These are phyloP conservation scores for Lantana camara DNA, from an alignment of 257 asterid species.

Conservation along the genomic window DNA sequence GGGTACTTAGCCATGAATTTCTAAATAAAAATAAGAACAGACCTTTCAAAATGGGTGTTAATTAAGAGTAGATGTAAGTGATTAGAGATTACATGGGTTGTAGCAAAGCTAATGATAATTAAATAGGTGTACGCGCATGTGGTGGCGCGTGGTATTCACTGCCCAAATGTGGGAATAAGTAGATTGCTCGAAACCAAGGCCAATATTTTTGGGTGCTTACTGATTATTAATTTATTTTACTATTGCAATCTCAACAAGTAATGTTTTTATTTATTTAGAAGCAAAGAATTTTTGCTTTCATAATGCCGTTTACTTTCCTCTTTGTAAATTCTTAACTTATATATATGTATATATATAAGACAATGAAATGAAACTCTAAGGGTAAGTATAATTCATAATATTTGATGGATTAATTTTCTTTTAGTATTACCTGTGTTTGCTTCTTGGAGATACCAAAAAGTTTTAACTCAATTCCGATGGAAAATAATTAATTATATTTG, in stretches of 20 bases:
- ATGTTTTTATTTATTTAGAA: conserved; percentile 18
- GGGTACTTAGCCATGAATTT: too few relatives aligned
- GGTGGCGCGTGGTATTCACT: conserved; percentile 42
- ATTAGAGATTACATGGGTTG: conserved; percentile 28
- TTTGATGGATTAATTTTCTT: too few relatives aligned
- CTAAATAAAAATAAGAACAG: conserved; percentile 40
- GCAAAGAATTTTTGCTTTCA: too few relatives aligned
- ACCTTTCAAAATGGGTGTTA: conserved; percentile 32
- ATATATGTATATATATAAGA: not conserved
- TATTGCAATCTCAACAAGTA: conserved; percentile 11
- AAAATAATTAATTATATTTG: too few relatives aligned
- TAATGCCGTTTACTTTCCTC: conserved; percentile 14
- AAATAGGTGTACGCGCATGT: conserved; percentile 21
- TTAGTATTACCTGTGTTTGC: too few relatives aligned
- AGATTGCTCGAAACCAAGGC: conserved; percentile 18
- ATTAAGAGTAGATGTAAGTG: conserved; percentile 34
- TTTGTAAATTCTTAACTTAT: conserved; percentile 14
- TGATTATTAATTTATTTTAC: too few relatives aligned
- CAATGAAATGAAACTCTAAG: too few relatives aligned
- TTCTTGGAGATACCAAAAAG: too few relatives aligned
- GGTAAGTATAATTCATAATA: too few relatives aligned
- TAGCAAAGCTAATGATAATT: conserved; percentile 22
- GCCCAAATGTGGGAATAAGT: conserved; percentile 18
- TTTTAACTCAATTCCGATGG: too few relatives aligned
- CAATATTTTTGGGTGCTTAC: conserved; percentile 2